These are phyloP conservation scores for Conticribra weissflogii DNA, from an alignment of 108 stramenopile species.

Conservation along the genomic window DNA sequence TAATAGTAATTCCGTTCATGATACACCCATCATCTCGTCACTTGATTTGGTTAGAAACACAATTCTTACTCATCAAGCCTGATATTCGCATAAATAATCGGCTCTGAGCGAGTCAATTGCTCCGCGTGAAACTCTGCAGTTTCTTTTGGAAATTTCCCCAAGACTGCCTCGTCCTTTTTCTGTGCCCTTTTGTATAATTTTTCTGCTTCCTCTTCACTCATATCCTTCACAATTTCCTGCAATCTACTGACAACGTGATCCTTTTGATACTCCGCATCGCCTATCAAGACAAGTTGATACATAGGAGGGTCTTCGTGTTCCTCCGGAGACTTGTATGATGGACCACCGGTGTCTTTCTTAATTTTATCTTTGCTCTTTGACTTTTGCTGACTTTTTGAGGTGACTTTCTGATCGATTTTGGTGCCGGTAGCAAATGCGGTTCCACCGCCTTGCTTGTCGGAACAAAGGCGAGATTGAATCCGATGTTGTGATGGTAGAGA, in stretches of 20 bases:
- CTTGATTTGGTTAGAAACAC: no score
- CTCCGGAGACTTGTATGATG: constrained; percentile 59
- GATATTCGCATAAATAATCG: constrained; percentile 86
- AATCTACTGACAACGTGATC: constrained; percentile 85
- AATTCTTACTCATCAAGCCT: no score
- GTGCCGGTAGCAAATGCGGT: constrained; percentile 78
- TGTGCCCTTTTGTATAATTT: constrained; percentile 70
- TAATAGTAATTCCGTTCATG: no score
- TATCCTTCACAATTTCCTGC: constrained; percentile 74
- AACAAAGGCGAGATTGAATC: no score
- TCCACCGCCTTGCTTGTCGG: constrained; percentile 68
- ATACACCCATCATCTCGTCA: no score
- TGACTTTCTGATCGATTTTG: constrained; percentile 46
- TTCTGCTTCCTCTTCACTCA: constrained; percentile 75
- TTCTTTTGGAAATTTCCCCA: constrained; percentile 85
- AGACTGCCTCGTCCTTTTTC: constrained; percentile 73
- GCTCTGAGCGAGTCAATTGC: constrained; percentile 82
- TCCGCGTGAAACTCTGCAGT: constrained; percentile 83
- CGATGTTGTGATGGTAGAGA: no score
- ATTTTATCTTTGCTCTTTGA: constrained; percentile 41
- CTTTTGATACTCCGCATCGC: constrained; percentile 87
- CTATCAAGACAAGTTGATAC: constrained; percentile 86
- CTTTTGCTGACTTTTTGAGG: constrained; percentile 57
- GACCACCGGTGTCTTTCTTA: constrained; percentile 54
- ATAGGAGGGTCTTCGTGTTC: constrained; percentile 91